Evolutionary conservation across 2,329 filamentous ascomycete species (phyloP).

Genomic region (Madurella mycetomatis): DNA sequence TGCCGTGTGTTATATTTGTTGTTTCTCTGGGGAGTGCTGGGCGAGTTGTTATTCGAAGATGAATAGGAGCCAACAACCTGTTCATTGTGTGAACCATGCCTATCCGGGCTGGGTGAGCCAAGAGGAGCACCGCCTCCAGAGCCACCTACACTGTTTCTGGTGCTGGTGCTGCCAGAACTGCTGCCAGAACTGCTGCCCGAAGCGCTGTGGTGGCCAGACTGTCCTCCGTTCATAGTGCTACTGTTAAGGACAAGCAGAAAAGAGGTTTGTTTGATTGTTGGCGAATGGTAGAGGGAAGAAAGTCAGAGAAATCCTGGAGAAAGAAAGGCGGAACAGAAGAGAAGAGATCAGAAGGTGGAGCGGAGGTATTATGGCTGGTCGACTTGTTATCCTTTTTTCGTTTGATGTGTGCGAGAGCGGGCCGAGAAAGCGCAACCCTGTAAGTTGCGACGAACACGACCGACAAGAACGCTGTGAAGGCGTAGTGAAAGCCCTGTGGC

Average conservation of each 20-base stretch:
- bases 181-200: neutral
- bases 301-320: neutral
- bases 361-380: neutral
- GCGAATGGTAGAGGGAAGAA: neutral
- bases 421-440: neutral
- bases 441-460: no score
- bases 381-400: neutral
- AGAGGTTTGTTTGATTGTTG: neutral
- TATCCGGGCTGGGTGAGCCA: neutral
- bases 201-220: no score
- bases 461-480: no score
- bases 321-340: neutral
- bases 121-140: conserved; percentile 9
- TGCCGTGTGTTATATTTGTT: neutral
- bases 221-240: neutral
- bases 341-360: neutral
- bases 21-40: neutral
- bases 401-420: neutral
- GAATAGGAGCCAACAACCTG: neutral
- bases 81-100: neutral
- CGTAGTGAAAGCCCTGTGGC: no score
- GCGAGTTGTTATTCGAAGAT: no score
- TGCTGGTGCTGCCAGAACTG: conserved; percentile 2
- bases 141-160: neutral
- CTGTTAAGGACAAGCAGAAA: neutral